Evolutionary conservation across 1,284 basidiomycete species (phyloP).

Genomic region (Clitocybe nebularis): DNA sequence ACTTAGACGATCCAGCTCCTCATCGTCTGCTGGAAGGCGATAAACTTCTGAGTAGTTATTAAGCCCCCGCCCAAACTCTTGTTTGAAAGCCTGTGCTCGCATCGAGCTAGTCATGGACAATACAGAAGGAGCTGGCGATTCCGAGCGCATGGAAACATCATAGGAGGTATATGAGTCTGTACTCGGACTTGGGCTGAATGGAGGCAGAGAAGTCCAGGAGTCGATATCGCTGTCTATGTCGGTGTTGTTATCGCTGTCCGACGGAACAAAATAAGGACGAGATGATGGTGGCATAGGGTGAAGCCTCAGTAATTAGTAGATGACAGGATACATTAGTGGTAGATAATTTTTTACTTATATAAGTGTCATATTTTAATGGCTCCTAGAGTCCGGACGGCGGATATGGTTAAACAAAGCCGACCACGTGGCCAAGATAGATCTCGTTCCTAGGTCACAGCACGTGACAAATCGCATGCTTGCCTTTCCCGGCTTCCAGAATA

Average conservation of each 20-base stretch:
- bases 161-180: constrained; percentile 46
- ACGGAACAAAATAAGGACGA: not conserved
- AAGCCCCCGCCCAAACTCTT: constrained; percentile 64
- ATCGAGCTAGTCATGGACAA: constrained; percentile 63
- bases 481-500: not conserved
- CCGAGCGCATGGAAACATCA: constrained; percentile 50
- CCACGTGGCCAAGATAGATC: constrained; percentile 14
- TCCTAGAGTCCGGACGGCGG: no score
- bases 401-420: constrained; percentile 14
- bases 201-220: constrained; percentile 35
- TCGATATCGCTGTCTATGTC: constrained; percentile 27
- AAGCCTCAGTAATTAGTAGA: constrained; percentile 6
- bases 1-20: constrained; percentile 69
- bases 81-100: constrained; percentile 51
- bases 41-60: constrained; percentile 80
- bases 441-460: constrained; percentile 11
- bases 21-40: constrained; percentile 69
- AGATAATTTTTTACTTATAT: no score
- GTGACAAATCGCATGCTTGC: constrained; percentile 3
- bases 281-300: constrained; percentile 8
- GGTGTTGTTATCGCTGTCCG: constrained; percentile 14
- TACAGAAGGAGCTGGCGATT: constrained; percentile 64
- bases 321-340: constrained; percentile 7
- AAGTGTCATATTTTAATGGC: no score
- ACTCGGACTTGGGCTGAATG: constrained; percentile 33